A percentile compares a stretch with the other conserved stretches of the same genome.
These are phyloP conservation scores for Aspergillus cejpii DNA, from an alignment of 2,329 filamentous ascomycete genomes.

Conservation along the genomic window DNA sequence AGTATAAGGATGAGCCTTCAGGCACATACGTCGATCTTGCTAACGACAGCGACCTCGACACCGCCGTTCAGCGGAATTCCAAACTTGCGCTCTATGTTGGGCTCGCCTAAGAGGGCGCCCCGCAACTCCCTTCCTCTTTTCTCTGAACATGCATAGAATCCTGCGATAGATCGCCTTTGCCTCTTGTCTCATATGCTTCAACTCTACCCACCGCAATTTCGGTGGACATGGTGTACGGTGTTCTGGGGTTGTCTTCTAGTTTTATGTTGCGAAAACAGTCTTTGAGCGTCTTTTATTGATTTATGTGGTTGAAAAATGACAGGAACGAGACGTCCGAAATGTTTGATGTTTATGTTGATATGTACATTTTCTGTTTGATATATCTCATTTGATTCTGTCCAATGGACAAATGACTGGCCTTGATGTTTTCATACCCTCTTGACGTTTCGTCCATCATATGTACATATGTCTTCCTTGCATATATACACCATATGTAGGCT, in stretches of 20 bases:
- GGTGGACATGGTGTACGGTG: conserved; percentile 12
- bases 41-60: conserved; percentile 73
- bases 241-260: conserved; percentile 13
- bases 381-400: conserved; percentile 11
- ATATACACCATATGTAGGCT: conserved; percentile 15
- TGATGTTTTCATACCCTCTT: conserved; percentile 17
- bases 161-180: conserved; percentile 14
- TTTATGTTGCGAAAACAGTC: conserved; percentile 15
- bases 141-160: conserved; percentile 14
- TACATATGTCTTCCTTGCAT: conserved; percentile 32
- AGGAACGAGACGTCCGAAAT: conserved; percentile 31
- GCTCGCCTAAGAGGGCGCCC: conserved; percentile 24
- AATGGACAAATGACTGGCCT: conserved; percentile 12
- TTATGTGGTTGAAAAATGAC: conserved; percentile 24
- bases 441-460: conserved; percentile 21
- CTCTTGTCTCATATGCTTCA: conserved; percentile 6
- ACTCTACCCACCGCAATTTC: conserved; percentile 5
- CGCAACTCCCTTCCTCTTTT: conserved; percentile 5
- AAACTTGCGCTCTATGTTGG: conserved; percentile 72
- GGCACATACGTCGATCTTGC: conserved; percentile 67
- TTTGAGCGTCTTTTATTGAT: conserved; percentile 22
- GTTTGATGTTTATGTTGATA: conserved; percentile 26
- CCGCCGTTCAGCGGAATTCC: conserved; percentile 73
- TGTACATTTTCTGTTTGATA: conserved; percentile 21
- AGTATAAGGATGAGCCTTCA: conserved; percentile 77